Conservation (phyloP, 2,329 filamentous ascomycete genomes). For the Fonsecaea nubica region DNA sequence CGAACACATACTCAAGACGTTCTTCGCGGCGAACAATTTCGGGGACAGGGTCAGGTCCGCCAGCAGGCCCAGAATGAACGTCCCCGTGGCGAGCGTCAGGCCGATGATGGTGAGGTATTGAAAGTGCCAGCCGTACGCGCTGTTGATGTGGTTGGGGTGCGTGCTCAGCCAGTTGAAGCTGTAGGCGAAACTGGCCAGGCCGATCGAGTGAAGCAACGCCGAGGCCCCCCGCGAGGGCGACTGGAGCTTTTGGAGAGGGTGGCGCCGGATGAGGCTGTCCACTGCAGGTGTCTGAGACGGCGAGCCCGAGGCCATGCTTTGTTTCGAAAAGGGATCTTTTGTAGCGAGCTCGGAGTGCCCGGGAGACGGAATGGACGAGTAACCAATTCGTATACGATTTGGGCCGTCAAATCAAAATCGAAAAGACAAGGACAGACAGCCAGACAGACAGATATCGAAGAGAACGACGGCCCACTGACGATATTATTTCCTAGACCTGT, state of each 20-base stretch:
- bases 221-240: constrained; percentile 54
- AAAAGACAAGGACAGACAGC: background rate
- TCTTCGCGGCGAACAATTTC: constrained; percentile 63
- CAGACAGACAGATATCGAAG: background rate
- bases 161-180: constrained; percentile 55
- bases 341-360: background rate
- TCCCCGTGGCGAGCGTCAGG: constrained; percentile 61
- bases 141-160: constrained; percentile 57
- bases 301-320: background rate
- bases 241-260: constrained; percentile 52
- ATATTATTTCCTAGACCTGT: background rate
- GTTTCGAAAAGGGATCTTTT: background rate
- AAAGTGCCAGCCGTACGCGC: constrained; percentile 70
- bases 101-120: constrained; percentile 71
- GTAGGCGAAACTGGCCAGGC: constrained; percentile 52
- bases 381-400: background rate
- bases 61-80: constrained; percentile 61
- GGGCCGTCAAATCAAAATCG: background rate
- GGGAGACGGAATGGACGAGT: background rate
- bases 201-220: constrained; percentile 49
- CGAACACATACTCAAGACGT: constrained; percentile 62
- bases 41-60: constrained; percentile 62
- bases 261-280: constrained; percentile 42
- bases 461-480: background rate
- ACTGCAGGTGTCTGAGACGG: background rate